Conservation (phyloP, 106 monocot genomes). For the Allium sativum region DNA sequence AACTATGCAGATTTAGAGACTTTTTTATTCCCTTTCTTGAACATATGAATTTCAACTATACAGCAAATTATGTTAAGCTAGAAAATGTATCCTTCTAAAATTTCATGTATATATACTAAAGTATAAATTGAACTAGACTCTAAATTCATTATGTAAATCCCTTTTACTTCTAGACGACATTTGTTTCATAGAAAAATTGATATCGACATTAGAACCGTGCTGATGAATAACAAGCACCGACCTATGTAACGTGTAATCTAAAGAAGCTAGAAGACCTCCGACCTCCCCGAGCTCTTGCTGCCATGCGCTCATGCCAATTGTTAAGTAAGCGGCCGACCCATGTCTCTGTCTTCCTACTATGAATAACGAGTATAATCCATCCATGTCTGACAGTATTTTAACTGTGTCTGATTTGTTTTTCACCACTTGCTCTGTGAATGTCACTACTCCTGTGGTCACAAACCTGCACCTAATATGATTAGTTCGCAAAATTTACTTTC, state of each 20-base stretch:
- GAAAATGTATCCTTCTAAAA: no score
- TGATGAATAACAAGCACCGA: not conserved
- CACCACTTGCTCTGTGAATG: slow-evolving; percentile 27
- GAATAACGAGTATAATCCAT: slow-evolving; percentile 39
- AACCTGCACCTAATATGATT: slow-evolving; percentile 1
- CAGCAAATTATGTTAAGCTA: no score
- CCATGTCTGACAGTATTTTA: slow-evolving; percentile 21
- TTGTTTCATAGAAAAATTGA: no score
- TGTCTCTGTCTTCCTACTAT: slow-evolving; percentile 36
- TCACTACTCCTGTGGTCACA: slow-evolving; percentile 22
- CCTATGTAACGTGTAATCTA: slow-evolving; percentile 3
- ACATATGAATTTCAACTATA: no score
- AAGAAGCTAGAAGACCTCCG: slow-evolving; percentile 40
- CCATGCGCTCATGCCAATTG: slow-evolving; percentile 19
- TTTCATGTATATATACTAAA: no score
- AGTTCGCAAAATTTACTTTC: no score
- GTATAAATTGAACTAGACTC: no score
- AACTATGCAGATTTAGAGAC: no score
- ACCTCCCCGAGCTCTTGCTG: slow-evolving; percentile 41
- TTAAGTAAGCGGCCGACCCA: slow-evolving; percentile 9
- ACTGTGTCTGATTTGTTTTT: slow-evolving; percentile 20
- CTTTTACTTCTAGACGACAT: no score
- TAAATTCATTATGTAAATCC: no score
- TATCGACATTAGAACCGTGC: not conserved
- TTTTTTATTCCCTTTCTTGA: no score